Evolutionary conservation across 2,329 filamentous ascomycete species (phyloP).

Genomic region (Aspergillus unguis): DNA sequence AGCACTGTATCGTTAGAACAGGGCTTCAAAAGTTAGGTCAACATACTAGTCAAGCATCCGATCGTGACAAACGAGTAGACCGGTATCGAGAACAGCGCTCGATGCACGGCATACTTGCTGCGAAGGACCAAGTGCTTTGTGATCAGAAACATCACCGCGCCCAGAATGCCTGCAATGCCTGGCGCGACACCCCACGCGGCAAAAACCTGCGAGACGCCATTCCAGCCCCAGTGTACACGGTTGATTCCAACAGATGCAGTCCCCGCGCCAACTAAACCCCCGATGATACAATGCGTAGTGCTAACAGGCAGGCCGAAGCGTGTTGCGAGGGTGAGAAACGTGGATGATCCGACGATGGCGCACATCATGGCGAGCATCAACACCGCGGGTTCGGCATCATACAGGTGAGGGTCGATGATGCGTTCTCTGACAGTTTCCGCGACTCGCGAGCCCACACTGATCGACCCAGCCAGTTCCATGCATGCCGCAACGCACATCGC

Average conservation of each 20-base stretch:
- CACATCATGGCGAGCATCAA: constrained; percentile 34
- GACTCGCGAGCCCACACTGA: constrained; percentile 46
- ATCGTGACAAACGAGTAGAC: constrained; percentile 48
- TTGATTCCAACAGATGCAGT: constrained; percentile 7
- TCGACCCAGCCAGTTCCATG: constrained; percentile 50
- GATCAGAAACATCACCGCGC: constrained; percentile 46
- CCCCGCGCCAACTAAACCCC: constrained; percentile 20
- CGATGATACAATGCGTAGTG: constrained; percentile 37
- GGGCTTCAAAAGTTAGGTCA: constrained; percentile 48
- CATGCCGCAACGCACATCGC: constrained; percentile 47
- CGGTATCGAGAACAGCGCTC: constrained; percentile 46
- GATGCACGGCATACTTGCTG: constrained; percentile 45
- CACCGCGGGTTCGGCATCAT: constrained; percentile 27
- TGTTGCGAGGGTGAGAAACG: constrained; percentile 31
- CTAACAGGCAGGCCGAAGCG: constrained; percentile 32
- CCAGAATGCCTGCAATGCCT: constrained; percentile 45
- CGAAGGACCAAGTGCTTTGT: constrained; percentile 48
- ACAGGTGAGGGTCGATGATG: constrained; percentile 37
- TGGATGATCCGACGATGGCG: constrained; percentile 23
- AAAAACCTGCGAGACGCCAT: constrained; percentile 43
- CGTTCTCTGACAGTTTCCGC: constrained; percentile 38
- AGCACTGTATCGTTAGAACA: constrained; percentile 3
- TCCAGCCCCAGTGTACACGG: constrained; percentile 31
- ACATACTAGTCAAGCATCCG: constrained; percentile 18
- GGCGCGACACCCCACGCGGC: constrained; percentile 49